Evolutionary conservation across 352 stramenopile species (phyloP), one percentile per base, ranked within the genome.

Genomic region (Aphanomyces astaci): DNA sequence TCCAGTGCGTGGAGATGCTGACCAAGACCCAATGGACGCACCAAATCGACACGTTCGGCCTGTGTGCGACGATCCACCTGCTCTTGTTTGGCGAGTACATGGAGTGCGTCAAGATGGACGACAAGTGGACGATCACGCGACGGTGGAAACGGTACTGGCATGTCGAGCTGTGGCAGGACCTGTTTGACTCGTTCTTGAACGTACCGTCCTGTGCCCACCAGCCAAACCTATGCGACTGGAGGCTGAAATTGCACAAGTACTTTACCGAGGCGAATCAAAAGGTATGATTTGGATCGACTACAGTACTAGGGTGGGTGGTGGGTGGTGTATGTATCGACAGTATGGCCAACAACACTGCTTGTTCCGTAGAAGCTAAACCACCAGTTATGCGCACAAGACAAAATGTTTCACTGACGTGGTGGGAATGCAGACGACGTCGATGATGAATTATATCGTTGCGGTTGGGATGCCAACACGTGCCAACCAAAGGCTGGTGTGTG

Each of bases 1-100:
- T 95, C 53, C 81, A 94, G 73, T 89, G 76, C 27, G 73, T 92
- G 27, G 87, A 95, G 70, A 95, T 95, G 87, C 70, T 92, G 25
- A 86, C 79, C 2, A 77, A 78, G 4, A 73, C 70, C 15, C 82
- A 82, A 24, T 95, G 87, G 87, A 92, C 79, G 24, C 73, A 84
- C 11, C 87, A 95, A 74, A 90, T 95, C 54, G 87, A 95, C 64
- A 84, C 84, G 17, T 95, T 95, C 59, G 87, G 86, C 3, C 76
- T 95, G 33, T 86, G 79, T 36, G 84, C 73, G 4, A 93, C 83
- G 1, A 66, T 84, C 7, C 79, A 95, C 56, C 93, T 85, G 69
- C 81, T 95, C 78, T 76, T 95, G 1, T 94, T 92, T 43, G 86
- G 86, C 27, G 76, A 87, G 10, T 95, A 94, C 72, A 94, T 95